Evolutionary conservation across 208 protist genomes (phyloP).

Genomic region (Crithidia fasciculata): DNA sequence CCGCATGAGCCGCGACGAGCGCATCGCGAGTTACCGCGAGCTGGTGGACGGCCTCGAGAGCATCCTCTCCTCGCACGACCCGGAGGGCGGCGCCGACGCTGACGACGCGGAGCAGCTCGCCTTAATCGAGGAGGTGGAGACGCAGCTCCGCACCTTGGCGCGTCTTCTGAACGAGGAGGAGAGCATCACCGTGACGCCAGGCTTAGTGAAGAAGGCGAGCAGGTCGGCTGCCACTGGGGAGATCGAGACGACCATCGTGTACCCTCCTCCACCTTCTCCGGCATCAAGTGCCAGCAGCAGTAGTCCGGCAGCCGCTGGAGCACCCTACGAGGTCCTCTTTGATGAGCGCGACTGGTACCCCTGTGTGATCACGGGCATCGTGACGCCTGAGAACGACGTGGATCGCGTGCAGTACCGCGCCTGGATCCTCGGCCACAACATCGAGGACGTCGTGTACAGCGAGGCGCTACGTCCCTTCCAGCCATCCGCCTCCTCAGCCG

Average conservation of each 20-base stretch:
- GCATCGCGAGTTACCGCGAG: slow-evolving; percentile 37
- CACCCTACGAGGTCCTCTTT: slow-evolving; percentile 77
- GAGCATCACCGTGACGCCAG: slow-evolving; percentile 46
- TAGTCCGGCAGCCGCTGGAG: slow-evolving; percentile 21
- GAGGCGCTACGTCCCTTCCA: slow-evolving; percentile 72
- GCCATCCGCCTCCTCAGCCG: slow-evolving; percentile 23
- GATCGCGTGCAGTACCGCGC: slow-evolving; percentile 62
- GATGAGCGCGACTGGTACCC: slow-evolving; percentile 73
- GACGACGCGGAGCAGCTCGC: slow-evolving; percentile 49
- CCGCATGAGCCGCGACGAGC: slow-evolving; percentile 31
- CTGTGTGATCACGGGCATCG: slow-evolving; percentile 67
- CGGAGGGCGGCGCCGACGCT: slow-evolving; percentile 16
- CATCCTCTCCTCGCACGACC: slow-evolving; percentile 22
- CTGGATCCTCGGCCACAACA: slow-evolving; percentile 78
- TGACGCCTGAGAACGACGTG: slow-evolving; percentile 46
- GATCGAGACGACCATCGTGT: slow-evolving; percentile 20
- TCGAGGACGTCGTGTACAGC: slow-evolving; percentile 62
- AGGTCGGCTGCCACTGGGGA: slow-evolving; percentile 20
- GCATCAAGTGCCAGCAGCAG: background rate
- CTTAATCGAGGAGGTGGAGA: slow-evolving; percentile 56
- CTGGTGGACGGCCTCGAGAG: slow-evolving; percentile 31
- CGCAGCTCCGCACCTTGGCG: slow-evolving; percentile 46
- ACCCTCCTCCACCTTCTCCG: background rate
- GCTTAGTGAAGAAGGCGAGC: slow-evolving; percentile 30
- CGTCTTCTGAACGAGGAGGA: slow-evolving; percentile 65